phyloP scores from a whole-genome alignment of 1,284 basidiomycete genomes.

The Megacollybia platyphylla region DNA sequence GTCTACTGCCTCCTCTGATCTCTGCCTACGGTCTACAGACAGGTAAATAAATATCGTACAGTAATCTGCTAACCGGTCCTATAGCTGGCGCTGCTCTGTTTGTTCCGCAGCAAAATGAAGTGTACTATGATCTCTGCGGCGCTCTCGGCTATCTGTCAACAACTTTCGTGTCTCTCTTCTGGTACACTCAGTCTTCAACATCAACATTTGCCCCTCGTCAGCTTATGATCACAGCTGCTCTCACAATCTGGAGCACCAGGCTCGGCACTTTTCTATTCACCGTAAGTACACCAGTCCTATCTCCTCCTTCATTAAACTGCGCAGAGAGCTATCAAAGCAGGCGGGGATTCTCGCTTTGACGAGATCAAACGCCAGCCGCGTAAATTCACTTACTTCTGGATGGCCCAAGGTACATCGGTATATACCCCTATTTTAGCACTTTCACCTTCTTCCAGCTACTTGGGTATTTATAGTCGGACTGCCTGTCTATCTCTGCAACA shows the following conservation, averaged over 20 bases:
- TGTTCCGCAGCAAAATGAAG: conserved; percentile 45
- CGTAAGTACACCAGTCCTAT: conserved; percentile 20
- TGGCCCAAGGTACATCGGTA: conserved; percentile 41
- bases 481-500: conserved; percentile 58
- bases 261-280: conserved; percentile 52
- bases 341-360: conserved; percentile 59
- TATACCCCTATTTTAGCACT: neutral
- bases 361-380: conserved; percentile 50
- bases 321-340: conserved; percentile 27
- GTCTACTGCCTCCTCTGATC: conserved; percentile 19
- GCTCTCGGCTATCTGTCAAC: conserved; percentile 59
- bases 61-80: neutral
- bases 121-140: conserved; percentile 47
- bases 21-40: conserved; percentile 26
- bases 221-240: conserved; percentile 39
- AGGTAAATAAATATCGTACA: conserved; percentile 11
- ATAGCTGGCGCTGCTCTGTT: conserved; percentile 39
- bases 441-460: conserved; percentile 26
- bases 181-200: conserved; percentile 28
- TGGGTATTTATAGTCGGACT: conserved; percentile 64
- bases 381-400: conserved; percentile 56
- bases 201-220: conserved; percentile 48
- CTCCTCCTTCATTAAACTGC: neutral
- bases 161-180: conserved; percentile 43
- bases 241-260: conserved; percentile 48